These are phyloP conservation scores for Kokia cookei DNA, from an alignment of 441 rosid genomes.

Conservation along the genomic window DNA sequence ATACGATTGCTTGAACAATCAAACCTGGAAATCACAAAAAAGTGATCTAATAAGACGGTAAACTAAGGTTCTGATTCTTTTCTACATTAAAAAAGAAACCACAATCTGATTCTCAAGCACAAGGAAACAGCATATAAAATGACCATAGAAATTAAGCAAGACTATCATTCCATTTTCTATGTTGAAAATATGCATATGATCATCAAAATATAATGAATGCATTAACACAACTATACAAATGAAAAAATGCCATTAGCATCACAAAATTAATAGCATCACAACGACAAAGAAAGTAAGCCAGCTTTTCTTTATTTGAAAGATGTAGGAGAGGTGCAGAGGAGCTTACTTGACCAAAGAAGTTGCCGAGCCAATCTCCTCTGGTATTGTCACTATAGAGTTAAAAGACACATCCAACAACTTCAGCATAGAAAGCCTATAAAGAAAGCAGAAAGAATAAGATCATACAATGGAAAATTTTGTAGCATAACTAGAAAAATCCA, in stretches of 20 bases:
- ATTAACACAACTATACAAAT: not conserved
- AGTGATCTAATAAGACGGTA: conserved; percentile 5
- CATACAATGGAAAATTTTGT: not conserved
- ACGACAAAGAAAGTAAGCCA: not conserved
- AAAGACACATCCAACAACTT: conserved; percentile 82
- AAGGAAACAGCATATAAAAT: not conserved
- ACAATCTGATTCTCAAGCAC: not conserved
- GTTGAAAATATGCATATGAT: not conserved
- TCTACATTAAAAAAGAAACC: not conserved
- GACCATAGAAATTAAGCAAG: not conserved
- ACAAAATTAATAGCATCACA: not conserved
- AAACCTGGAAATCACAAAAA: conserved; percentile 47
- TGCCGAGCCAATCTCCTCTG: conserved; percentile 78
- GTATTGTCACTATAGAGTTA: conserved; percentile 51
- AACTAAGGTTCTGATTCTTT: not conserved
- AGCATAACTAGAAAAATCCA: not conserved
- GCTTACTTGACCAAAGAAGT: conserved; percentile 84
- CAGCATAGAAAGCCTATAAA: conserved; percentile 69
- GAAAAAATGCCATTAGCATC: not conserved
- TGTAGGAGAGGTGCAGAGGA: not conserved
- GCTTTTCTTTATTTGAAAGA: not conserved
- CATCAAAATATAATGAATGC: not conserved
- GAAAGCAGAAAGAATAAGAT: conserved; percentile 1
- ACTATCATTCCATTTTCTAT: not conserved
- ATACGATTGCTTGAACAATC: conserved; percentile 85